Base-by-base conservation (phyloP, 805 yeast genomes). In the Starmerella apicola region DNA sequence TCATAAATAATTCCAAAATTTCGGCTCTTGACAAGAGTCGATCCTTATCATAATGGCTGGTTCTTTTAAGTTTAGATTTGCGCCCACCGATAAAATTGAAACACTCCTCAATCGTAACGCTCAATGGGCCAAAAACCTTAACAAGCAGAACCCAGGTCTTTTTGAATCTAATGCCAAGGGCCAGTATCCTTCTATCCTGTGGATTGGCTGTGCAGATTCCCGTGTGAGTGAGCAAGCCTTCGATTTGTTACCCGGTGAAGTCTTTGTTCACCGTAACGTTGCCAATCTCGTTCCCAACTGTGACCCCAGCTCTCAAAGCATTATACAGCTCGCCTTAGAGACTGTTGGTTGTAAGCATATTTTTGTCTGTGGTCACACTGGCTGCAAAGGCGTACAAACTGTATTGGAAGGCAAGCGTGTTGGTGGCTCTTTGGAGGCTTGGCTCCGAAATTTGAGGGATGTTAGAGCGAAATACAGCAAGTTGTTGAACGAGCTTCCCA, bases 121-220 rank as follows among this genome's bases (percentile, higher is more conserved):
- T 31, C 55, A 56, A 27, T 70, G 76, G 76, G 65, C 70, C n/a
- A 44, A 51, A 25, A 40, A 60, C 16, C 63, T 74, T 44, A 66
- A 66, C 39, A 58, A 61, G 18, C 60, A 65, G 35, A 70, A 74
- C 51, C 79, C 84, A 0, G 66, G 68, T 34, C 60, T 81, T 8
- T 69, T 81, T 55, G 73, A 72, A 29, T 51, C 62, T 45, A 82
- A 83, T 52, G 86, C 77, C 2, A 65, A 72, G 53, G 95, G 95
- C 37, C 96, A 85, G 61, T 57, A 73, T n/a, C 97, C 97, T 16
- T 91, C 83, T 60, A 83, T 95, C 3, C 63, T 88, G 36, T 85
- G 95, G 86, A 79, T 86, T 44, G 94, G 95, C 3, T 86, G 97
- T 57, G 78, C 93, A 3, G 97, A 86, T 58, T 82, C 95, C 2